phyloP scores from a whole-genome alignment of 495 filamentous ascomycete genomes.

The Aspergillus carlsbadensis region DNA sequence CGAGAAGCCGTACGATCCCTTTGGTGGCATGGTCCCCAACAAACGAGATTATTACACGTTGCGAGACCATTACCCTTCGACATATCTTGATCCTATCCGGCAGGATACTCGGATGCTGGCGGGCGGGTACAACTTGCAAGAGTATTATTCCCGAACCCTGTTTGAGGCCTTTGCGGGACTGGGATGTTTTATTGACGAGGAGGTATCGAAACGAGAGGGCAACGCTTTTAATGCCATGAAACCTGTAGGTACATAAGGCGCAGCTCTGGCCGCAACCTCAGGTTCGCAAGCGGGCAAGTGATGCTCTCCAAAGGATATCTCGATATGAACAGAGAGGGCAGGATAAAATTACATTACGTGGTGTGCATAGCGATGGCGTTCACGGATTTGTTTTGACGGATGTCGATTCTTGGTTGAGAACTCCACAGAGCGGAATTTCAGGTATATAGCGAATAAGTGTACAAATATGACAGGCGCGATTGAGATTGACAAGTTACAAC shows the following conservation, averaged over 20 bases:
- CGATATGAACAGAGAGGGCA: background rate
- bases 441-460: constrained; percentile 13
- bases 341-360: too few species aligned
- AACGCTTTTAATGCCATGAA: constrained; percentile 17
- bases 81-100: constrained; percentile 62
- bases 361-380: too few species aligned
- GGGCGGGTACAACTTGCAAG: constrained; percentile 77
- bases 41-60: constrained; percentile 67
- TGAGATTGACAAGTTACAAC: background rate
- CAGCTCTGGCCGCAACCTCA: constrained; percentile 29
- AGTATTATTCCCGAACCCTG: constrained; percentile 77
- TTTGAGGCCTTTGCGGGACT: constrained; percentile 89
- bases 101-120: constrained; percentile 61
- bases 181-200: constrained; percentile 79
- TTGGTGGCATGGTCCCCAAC: constrained; percentile 67
- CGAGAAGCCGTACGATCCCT: constrained; percentile 86
- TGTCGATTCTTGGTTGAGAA: background rate
- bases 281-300: constrained; percentile 1
- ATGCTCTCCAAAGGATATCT: background rate
- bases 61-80: constrained; percentile 62
- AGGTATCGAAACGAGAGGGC: constrained; percentile 52
- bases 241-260: constrained; percentile 31
- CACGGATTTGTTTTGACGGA: background rate
- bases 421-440: background rate
- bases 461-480: constrained; percentile 3